These are phyloP conservation scores for Kuraishia floccosa DNA, from an alignment of 805 yeast species.

Conservation along the genomic window DNA sequence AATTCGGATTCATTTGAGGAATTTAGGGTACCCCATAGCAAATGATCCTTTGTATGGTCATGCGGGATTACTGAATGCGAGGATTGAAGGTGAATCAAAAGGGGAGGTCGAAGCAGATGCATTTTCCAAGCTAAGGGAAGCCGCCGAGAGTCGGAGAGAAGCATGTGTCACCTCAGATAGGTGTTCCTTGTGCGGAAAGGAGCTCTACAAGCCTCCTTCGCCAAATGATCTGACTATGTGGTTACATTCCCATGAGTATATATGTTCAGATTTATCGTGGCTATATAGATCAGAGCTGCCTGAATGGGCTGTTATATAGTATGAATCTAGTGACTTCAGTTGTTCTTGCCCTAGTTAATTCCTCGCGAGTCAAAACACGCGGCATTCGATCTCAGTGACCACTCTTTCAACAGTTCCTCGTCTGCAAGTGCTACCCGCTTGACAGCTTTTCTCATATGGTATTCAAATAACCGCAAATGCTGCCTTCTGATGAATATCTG, in stretches of 20 bases:
- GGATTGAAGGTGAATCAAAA: constrained; percentile 5
- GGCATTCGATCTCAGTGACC: too few species aligned
- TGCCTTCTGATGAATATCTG: constrained; percentile 6
- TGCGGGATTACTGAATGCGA: constrained; percentile 2
- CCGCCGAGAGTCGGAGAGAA: constrained; percentile 7
- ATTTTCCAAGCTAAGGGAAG: too few species aligned
- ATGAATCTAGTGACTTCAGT: too few species aligned
- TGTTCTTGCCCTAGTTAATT: too few species aligned
- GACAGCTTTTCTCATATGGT: constrained; percentile 8
- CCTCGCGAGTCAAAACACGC: too few species aligned
- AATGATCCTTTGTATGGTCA: constrained; percentile 21
- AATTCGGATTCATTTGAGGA: constrained; percentile 41
- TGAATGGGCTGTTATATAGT: constrained; percentile 23
- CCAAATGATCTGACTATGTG: constrained; percentile 23
- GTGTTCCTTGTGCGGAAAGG: constrained; percentile 23
- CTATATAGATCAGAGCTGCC: constrained; percentile 33
- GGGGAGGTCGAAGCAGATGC: constrained; percentile 5
- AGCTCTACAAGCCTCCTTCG: constrained; percentile 18
- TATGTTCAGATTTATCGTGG: constrained; percentile 15
- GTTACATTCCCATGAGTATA: constrained; percentile 36
- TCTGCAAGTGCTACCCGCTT: constrained; percentile 7
- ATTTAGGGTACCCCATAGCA: constrained; percentile 25
- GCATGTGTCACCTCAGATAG: constrained; percentile 8
- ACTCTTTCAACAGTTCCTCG: too few species aligned
- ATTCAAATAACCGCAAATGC: constrained; percentile 7